Conservation (phyloP, 805 yeast species). For the Starmerella stellata region DNA sequence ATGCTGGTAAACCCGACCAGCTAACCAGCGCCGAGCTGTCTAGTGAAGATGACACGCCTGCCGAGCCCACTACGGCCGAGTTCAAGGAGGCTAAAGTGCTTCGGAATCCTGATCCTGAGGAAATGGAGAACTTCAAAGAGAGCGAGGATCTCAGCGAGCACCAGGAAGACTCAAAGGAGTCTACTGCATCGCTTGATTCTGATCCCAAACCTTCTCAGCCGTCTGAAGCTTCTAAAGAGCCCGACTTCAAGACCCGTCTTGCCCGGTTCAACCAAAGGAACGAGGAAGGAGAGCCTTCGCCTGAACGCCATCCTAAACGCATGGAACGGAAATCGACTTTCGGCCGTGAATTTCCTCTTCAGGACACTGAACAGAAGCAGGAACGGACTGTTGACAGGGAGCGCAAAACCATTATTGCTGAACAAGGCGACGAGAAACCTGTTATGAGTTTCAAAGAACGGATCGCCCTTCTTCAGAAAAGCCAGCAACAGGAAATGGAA, state of each 20-base stretch:
- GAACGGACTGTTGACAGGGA: constrained; percentile 21
- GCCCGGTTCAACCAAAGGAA: constrained; percentile 32
- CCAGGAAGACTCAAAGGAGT: not conserved
- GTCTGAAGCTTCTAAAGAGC: constrained; percentile 8
- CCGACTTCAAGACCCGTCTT: constrained; percentile 30
- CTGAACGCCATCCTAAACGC: constrained; percentile 3
- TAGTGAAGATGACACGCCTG: not conserved
- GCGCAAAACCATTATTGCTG: constrained; percentile 12
- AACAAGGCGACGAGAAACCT: constrained; percentile 40
- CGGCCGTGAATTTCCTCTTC: constrained; percentile 7
- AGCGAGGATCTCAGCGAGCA: not conserved
- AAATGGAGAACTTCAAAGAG: not conserved
- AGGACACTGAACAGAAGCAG: constrained; percentile 4
- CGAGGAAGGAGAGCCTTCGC: constrained; percentile 18
- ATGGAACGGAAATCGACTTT: constrained; percentile 9
- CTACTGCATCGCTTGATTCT: too few relatives aligned
- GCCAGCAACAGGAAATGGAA: constrained; percentile 65
- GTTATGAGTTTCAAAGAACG: constrained; percentile 72
- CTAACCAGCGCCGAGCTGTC: not conserved
- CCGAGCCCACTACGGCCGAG: not conserved
- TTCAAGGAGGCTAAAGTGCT: not conserved
- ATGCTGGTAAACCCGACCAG: not conserved
- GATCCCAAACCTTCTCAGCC: too few relatives aligned
- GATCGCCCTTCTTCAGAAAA: constrained; percentile 63
- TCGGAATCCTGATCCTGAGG: not conserved